Evolutionary conservation across 768 basidiomycete species (phyloP).

Genomic region (Serendipita sp.): DNA sequence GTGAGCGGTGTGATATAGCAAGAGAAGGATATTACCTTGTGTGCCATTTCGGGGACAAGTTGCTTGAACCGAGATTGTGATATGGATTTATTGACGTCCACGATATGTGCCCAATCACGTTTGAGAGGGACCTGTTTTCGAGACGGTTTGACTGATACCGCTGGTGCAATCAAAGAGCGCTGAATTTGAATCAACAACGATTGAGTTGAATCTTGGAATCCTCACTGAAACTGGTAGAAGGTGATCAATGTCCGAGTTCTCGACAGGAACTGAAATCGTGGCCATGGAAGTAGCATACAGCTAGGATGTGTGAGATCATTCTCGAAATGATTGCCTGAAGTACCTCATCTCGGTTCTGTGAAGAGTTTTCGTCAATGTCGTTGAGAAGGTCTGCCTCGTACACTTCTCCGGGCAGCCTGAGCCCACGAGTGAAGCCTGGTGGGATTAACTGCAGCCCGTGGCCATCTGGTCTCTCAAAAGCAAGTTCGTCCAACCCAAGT

Average conservation of each 20-base stretch:
- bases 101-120: slow-evolving; percentile 95
- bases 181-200: not conserved
- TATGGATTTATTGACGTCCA: slow-evolving; percentile 82
- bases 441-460: slow-evolving; percentile 43
- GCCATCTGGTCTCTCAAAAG: slow-evolving; percentile 14
- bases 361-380: slow-evolving; percentile 7
- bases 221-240: slow-evolving; percentile 40
- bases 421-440: slow-evolving; percentile 68
- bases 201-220: not conserved
- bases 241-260: slow-evolving; percentile 48
- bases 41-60: slow-evolving; percentile 92
- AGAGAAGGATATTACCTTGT: slow-evolving; percentile 38
- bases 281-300: not conserved
- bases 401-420: slow-evolving; percentile 49
- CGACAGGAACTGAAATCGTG: not conserved
- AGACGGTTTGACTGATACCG: not conserved
- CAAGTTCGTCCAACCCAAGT: slow-evolving; percentile 24
- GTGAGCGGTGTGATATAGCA: not conserved
- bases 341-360: slow-evolving; percentile 14
- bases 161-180: not conserved
- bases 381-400: slow-evolving; percentile 6
- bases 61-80: slow-evolving; percentile 55
- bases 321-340: not conserved
- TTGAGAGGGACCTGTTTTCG: slow-evolving; percentile 30
- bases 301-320: not conserved